Evolutionary conservation across 805 yeast genomes (phyloP).

Genomic region (Grigorovia yakushimaensis): DNA sequence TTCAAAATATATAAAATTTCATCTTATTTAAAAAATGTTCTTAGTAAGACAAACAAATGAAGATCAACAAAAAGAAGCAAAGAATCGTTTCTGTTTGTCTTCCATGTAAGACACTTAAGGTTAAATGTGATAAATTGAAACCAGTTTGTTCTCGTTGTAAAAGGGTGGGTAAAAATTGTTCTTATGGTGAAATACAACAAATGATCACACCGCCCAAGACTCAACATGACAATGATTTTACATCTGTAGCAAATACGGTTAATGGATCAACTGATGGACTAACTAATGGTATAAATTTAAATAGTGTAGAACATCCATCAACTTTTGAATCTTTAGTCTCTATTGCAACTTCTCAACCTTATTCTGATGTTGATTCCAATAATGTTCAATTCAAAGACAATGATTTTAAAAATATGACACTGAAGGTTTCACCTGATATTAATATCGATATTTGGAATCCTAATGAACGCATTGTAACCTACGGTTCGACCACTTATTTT

Average conservation of each 20-base stretch:
- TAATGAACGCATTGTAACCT: constrained; percentile 10
- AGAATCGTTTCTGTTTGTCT: constrained; percentile 13
- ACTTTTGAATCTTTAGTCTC: background rate
- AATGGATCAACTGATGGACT: background rate
- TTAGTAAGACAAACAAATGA: background rate
- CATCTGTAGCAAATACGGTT: background rate
- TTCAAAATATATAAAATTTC: no score
- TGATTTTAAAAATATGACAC: background rate
- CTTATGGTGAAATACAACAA: constrained; percentile 5
- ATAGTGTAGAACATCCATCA: background rate
- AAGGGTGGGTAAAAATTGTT: constrained; percentile 6
- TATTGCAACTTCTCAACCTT: background rate
- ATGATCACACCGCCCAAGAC: background rate
- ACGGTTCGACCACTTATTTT: constrained; percentile 10
- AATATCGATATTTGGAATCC: constrained; percentile 11
- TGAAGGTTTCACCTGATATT: constrained; percentile 1
- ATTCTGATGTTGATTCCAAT: background rate
- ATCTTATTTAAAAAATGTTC: background rate
- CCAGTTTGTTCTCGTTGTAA: constrained; percentile 15
- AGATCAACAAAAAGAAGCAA: background rate
- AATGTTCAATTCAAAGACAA: background rate
- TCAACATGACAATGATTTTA: constrained; percentile 1
- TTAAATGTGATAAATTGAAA: constrained; percentile 16
- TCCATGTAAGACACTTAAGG: constrained; percentile 10
- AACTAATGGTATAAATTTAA: background rate